Conservation (phyloP, 2,329 filamentous ascomycete species). For the Paraconiothyrium brasiliense region DNA sequence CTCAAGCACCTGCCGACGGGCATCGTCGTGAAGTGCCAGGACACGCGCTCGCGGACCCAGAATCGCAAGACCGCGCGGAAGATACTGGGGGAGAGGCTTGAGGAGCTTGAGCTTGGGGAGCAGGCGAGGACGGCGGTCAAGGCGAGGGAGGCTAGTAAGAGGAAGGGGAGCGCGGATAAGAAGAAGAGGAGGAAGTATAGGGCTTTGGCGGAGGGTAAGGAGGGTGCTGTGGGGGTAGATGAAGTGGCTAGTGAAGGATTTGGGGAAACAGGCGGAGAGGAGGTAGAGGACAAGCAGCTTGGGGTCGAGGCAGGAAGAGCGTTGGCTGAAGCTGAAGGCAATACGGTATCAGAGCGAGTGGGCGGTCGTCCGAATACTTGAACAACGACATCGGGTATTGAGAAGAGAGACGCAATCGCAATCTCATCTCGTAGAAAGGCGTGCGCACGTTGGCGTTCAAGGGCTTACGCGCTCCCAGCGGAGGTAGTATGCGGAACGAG, state of each 20-base stretch:
- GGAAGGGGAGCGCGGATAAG: constrained; percentile 79
- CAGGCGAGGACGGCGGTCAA: constrained; percentile 73
- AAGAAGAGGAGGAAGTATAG: constrained; percentile 85
- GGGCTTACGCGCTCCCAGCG: neutral
- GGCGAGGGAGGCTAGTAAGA: constrained; percentile 69
- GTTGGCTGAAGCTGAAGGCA: too few relatives aligned
- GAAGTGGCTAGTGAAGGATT: constrained; percentile 15
- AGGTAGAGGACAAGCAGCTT: neutral
- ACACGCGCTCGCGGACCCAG: constrained; percentile 83
- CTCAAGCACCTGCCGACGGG: constrained; percentile 90
- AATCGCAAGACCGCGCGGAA: constrained; percentile 87
- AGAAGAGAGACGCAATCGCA: neutral
- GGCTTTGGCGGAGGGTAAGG: constrained; percentile 64
- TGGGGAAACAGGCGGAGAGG: neutral
- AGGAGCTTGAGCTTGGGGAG: constrained; percentile 76
- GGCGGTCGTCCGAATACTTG: too few relatives aligned
- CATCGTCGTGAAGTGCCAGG: constrained; percentile 93
- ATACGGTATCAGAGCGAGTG: too few relatives aligned
- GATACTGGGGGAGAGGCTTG: constrained; percentile 79
- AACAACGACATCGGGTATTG: neutral
- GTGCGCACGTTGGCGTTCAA: neutral
- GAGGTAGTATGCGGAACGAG: neutral
- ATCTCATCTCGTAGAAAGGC: neutral
- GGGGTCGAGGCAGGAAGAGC: neutral
- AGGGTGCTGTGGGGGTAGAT: constrained; percentile 44